A percentile compares a stretch with the other conserved stretches of the same genome.
These are phyloP conservation scores for Candida pseudoviswanathii DNA, from an alignment of 1,139 yeast genomes.

Conservation along the genomic window DNA sequence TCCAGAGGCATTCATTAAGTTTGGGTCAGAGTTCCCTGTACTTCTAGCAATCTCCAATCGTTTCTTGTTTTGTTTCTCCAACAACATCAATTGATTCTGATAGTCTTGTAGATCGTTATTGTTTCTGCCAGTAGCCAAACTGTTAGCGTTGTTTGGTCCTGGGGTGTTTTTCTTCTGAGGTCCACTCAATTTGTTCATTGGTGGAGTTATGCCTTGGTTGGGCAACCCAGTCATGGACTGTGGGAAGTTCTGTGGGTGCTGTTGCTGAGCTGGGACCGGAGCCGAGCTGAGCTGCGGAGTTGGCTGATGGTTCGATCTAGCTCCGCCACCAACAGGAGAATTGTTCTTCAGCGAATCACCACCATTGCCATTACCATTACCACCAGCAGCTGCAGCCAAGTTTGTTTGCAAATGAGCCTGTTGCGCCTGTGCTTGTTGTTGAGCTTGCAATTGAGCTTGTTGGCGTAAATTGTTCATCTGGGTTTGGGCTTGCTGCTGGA, in stretches of 20 bases:
- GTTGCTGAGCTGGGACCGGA: slow-evolving; percentile 15
- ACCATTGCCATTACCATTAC: slow-evolving; percentile 7
- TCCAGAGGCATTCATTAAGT: slow-evolving; percentile 6
- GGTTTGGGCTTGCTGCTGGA: slow-evolving; percentile 53
- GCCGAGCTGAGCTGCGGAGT: slow-evolving; percentile 21
- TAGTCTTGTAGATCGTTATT: slow-evolving; percentile 63
- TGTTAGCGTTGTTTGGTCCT: slow-evolving; percentile 12
- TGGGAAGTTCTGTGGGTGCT: slow-evolving; percentile 18
- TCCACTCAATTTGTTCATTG: slow-evolving; percentile 8
- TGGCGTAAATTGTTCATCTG: slow-evolving; percentile 56
- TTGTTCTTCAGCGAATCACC: slow-evolving; percentile 17
- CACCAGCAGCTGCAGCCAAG: slow-evolving; percentile 22
- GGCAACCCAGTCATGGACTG: slow-evolving; percentile 8
- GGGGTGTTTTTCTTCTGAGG: slow-evolving; percentile 11
- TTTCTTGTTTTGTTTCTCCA: slow-evolving; percentile 73
- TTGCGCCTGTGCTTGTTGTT: slow-evolving; percentile 23
- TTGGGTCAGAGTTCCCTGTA: slow-evolving; percentile 16
- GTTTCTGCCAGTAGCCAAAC: slow-evolving; percentile 10
- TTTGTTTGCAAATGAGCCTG: slow-evolving; percentile 20
- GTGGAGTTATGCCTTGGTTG: slow-evolving; percentile 3
- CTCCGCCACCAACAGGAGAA: slow-evolving; percentile 23
- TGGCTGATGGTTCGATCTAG: slow-evolving; percentile 21
- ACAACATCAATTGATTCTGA: slow-evolving; percentile 71
- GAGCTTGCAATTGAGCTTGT: slow-evolving; percentile 42
- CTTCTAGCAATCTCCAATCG: slow-evolving; percentile 54